Evolutionary conservation across 2,329 filamentous ascomycete species (phyloP).

Genomic region (Samsoniella hepiali): DNA sequence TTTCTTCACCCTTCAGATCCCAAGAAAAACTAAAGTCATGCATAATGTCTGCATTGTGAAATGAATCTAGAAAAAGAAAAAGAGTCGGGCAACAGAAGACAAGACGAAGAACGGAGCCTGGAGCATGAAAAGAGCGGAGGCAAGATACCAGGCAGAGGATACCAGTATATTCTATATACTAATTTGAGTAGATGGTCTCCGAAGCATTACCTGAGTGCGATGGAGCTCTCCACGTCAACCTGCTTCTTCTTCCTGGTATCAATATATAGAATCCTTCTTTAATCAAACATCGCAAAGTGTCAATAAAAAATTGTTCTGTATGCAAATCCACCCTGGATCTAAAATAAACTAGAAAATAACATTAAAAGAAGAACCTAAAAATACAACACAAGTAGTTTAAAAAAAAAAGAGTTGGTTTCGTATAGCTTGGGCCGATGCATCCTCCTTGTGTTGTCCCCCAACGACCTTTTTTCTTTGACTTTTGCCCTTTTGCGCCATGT

Average conservation of each 20-base stretch:
- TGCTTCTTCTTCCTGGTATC: not conserved
- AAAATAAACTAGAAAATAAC: not conserved
- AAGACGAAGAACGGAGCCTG: not conserved
- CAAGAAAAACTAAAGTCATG: not conserved
- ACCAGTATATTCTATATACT: not conserved
- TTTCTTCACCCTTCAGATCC: not conserved
- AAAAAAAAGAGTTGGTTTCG: not conserved
- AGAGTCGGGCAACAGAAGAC: not conserved
- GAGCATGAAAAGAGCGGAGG: not conserved
- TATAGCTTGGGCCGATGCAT: not conserved
- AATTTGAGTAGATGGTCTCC: slow-evolving; percentile 6
- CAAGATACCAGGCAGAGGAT: not conserved
- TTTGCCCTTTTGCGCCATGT: slow-evolving; percentile 4
- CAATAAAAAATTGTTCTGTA: too few relatives aligned
- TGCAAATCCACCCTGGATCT: not conserved
- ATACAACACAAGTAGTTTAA: not conserved
- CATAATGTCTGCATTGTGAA: slow-evolving; percentile 1
- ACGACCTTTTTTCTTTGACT: slow-evolving; percentile 5
- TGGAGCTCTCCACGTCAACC: not conserved
- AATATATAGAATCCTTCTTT: not conserved
- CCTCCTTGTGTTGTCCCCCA: not conserved
- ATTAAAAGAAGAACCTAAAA: slow-evolving; percentile 1
- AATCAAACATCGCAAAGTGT: too few relatives aligned
- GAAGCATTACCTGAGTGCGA: not conserved
- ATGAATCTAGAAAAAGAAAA: not conserved